These are phyloP conservation scores for Earliella scabrosa DNA, from an alignment of 1,284 basidiomycete species.

Conservation along the genomic window DNA sequence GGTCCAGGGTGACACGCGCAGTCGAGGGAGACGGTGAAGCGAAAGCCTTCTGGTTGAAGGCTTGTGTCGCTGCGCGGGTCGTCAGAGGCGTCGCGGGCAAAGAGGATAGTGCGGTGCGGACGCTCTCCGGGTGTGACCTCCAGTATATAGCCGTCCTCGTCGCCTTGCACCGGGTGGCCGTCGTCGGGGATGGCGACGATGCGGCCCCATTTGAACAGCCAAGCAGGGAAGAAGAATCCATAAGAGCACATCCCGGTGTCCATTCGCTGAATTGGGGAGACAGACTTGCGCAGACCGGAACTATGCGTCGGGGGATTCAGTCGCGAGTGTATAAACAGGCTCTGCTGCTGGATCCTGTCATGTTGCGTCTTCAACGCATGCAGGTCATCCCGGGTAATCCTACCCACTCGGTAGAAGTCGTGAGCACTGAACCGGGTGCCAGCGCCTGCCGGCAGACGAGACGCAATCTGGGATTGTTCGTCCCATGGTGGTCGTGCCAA, in stretches of 20 bases:
- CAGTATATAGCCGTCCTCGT: slow-evolving; percentile 2
- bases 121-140: neutral
- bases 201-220: neutral
- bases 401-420: slow-evolving; percentile 4
- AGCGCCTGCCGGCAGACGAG: too few species aligned
- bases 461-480: too few species aligned
- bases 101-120: neutral
- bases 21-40: neutral
- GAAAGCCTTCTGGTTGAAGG: neutral
- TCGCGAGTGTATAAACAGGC: neutral
- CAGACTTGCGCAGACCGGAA: neutral
- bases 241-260: neutral
- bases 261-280: neutral
- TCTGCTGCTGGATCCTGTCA: neutral
- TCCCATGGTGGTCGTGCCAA: too few species aligned
- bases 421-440: too few species aligned
- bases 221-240: slow-evolving; percentile 7
- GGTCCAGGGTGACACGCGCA: neutral
- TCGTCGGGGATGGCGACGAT: neutral
- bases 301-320: neutral
- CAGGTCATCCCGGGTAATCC: neutral
- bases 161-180: neutral
- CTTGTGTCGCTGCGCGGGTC: neutral
- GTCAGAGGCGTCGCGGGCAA: neutral
- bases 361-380: neutral